Conservation (phyloP, 345 rosid species). For the Excoecaria agallocha region DNA sequence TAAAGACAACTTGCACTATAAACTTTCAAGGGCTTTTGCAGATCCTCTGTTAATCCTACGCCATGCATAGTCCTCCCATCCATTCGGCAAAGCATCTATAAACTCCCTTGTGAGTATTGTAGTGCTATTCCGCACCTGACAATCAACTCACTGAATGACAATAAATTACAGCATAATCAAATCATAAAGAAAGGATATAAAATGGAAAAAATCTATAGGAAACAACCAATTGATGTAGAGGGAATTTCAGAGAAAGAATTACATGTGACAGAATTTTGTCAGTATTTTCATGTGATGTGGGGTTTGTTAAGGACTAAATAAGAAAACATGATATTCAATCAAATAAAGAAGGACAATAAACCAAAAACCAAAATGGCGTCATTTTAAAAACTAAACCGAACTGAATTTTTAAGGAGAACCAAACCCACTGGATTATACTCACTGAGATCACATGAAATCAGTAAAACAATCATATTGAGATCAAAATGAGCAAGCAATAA, state of each 20-base stretch:
- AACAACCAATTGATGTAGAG: neutral
- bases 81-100: slow-evolving; percentile 86
- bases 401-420: too few relatives aligned
- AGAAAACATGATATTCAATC: neutral
- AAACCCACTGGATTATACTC: too few relatives aligned
- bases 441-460: too few relatives aligned
- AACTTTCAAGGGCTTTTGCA: too few relatives aligned
- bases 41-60: slow-evolving; percentile 93
- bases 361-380: too few relatives aligned
- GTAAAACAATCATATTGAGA: too few relatives aligned
- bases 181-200: neutral
- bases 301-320: slow-evolving; percentile 4
- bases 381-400: too few relatives aligned
- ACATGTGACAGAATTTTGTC: neutral
- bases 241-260: neutral
- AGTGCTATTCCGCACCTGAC: slow-evolving; percentile 85
- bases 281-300: slow-evolving; percentile 13
- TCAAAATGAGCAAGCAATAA: too few relatives aligned
- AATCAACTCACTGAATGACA: slow-evolving; percentile 47
- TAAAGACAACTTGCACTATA: neutral
- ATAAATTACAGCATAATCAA: slow-evolving; percentile 38
- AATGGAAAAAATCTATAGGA: neutral
- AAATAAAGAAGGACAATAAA: neutral
- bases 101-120: slow-evolving; percentile 89
- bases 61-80: slow-evolving; percentile 99